These are phyloP conservation scores for Trichoderma sp. DNA, from an alignment of 2,329 filamentous ascomycete species.

Conservation along the genomic window DNA sequence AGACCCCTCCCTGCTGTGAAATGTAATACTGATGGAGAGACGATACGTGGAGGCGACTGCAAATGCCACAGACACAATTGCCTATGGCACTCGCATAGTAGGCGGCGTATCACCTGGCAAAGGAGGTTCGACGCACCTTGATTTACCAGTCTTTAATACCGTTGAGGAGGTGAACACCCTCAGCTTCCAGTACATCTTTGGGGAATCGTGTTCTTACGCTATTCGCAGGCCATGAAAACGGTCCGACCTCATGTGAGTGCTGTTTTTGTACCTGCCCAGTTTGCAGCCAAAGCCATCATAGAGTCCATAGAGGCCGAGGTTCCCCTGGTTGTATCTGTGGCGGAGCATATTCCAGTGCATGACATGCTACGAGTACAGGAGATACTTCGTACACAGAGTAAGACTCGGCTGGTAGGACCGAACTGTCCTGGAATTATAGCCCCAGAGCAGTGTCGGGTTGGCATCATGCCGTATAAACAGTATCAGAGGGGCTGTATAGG, in stretches of 20 bases:
- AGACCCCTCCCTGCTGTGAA: neutral
- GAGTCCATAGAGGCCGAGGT: constrained; percentile 76
- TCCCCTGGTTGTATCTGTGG: constrained; percentile 72
- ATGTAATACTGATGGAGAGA: neutral
- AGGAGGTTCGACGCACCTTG: constrained; percentile 33
- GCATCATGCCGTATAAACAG: constrained; percentile 42
- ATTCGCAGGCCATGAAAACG: constrained; percentile 31
- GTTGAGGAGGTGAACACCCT: constrained; percentile 30
- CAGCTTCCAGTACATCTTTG: neutral
- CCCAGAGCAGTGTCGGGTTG: constrained; percentile 58
- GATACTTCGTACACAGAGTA: constrained; percentile 67
- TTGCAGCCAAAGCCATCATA: constrained; percentile 65
- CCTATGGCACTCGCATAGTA: constrained; percentile 38
- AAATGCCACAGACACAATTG: constrained; percentile 39
- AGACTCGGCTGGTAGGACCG: constrained; percentile 71
- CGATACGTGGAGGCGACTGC: constrained; percentile 31
- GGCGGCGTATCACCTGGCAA: constrained; percentile 40
- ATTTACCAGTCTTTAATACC: constrained; percentile 36
- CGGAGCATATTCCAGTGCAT: constrained; percentile 75
- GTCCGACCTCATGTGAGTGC: constrained; percentile 25
- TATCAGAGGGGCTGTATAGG: constrained; percentile 61
- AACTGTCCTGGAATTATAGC: constrained; percentile 80
- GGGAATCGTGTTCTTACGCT: neutral
- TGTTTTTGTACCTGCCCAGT: constrained; percentile 49
- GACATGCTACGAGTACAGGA: constrained; percentile 70